Percentiles rank a stretch among this genome's conserved stretches.
Conservation (phyloP, 2,329 filamentous ascomycete species). For the Bisporella sp. region DNA sequence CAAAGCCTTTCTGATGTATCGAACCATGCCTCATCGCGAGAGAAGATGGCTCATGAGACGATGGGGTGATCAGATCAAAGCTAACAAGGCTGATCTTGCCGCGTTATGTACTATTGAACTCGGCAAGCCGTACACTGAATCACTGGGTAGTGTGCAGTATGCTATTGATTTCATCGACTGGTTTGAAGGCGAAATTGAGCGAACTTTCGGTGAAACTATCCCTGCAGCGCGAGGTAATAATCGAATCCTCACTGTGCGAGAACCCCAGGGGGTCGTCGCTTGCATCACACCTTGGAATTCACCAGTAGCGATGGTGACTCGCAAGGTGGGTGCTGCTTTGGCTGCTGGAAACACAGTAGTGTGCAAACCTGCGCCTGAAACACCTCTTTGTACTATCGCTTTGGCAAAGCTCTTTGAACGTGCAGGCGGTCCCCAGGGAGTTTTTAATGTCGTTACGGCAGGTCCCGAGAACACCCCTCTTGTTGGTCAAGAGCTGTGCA, state of each 20-base stretch:
- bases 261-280: constrained; percentile 16
- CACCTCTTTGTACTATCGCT: constrained; percentile 66
- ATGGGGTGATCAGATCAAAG: constrained; percentile 74
- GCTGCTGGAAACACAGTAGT: constrained; percentile 82
- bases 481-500: constrained; percentile 29
- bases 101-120: constrained; percentile 63
- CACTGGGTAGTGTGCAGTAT: constrained; percentile 51
- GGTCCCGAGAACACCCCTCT: constrained; percentile 33
- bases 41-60: constrained; percentile 66
- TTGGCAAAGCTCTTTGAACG: constrained; percentile 68
- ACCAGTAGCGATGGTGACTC: constrained; percentile 42
- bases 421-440: constrained; percentile 70
- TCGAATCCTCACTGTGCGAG: constrained; percentile 11
- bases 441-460: constrained; percentile 58
- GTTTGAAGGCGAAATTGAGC: constrained; percentile 45
- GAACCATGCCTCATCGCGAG: constrained; percentile 65
- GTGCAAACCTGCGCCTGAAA: constrained; percentile 81
- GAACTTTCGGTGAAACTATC: constrained; percentile 12
- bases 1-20: constrained; percentile 66
- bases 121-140: constrained; percentile 57
- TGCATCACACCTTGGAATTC: constrained; percentile 39
- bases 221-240: constrained; percentile 4
- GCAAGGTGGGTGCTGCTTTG: constrained; percentile 52
- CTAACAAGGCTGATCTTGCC: constrained; percentile 55
- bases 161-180: constrained; percentile 55